Conservation (phyloP, 2,329 filamentous ascomycete species). For the Chaetomiaceae sp. region DNA sequence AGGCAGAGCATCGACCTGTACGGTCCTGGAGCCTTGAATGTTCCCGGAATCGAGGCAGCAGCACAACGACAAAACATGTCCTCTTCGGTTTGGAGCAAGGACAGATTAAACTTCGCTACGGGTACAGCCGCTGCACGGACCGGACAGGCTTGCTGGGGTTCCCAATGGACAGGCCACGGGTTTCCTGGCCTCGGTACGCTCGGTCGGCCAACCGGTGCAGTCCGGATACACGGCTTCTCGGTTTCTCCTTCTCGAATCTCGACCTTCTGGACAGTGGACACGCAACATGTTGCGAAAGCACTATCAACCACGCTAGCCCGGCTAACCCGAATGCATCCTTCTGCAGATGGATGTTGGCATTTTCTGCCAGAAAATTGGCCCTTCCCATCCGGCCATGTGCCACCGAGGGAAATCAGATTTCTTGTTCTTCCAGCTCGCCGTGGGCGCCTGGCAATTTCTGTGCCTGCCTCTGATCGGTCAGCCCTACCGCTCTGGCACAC, state of each 20-base stretch:
- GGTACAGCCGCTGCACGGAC: no score
- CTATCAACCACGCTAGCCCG: background rate
- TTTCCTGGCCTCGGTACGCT: slow-evolving; percentile 1
- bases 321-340: background rate
- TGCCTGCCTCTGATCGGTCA: background rate
- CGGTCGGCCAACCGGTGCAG: no score
- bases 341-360: background rate
- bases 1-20: background rate
- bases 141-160: background rate
- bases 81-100: background rate
- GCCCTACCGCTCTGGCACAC: background rate
- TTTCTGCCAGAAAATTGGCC: background rate
- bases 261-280: no score
- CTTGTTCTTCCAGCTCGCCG: background rate
- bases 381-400: background rate
- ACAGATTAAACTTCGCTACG: no score
- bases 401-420: background rate
- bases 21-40: background rate
- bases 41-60: no score
- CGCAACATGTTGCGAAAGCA: slow-evolving; percentile 16
- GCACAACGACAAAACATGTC: background rate
- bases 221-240: no score
- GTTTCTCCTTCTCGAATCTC: no score
- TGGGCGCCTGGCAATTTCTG: background rate
- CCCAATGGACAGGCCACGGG: slow-evolving; percentile 7